phyloP scores from a whole-genome alignment of 495 filamentous ascomycete genomes.

The Penicillium goetzii region DNA sequence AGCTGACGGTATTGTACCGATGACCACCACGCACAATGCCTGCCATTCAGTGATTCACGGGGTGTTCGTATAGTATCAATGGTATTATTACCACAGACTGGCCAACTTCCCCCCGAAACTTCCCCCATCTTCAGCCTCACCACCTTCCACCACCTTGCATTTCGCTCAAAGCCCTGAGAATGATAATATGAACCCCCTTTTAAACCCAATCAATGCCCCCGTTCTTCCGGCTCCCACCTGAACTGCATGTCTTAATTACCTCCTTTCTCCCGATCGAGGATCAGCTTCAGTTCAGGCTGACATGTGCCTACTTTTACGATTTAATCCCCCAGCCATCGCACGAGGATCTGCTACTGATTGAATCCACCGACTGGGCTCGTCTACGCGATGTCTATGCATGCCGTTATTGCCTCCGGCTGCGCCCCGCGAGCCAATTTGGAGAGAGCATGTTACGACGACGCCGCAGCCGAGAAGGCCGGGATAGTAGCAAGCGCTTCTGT shows the following conservation, averaged over 20 bases:
- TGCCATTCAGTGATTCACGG: not conserved
- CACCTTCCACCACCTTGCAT: not conserved
- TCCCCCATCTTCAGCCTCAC: not conserved
- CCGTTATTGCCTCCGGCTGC: conserved; percentile 43
- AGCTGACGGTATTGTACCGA: not conserved
- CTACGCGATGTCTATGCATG: conserved; percentile 37
- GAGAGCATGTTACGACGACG: conserved; percentile 38
- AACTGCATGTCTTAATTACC: conserved; percentile 60
- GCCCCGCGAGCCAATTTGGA: conserved; percentile 32
- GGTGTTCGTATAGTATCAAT: not conserved
- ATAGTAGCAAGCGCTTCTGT: conserved; percentile 40
- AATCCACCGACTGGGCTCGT: conserved; percentile 32
- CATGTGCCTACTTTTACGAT: conserved; percentile 37
- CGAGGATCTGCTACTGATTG: conserved; percentile 33
- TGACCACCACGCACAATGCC: not conserved
- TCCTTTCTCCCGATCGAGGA: conserved; percentile 59
- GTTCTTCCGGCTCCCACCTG: conserved; percentile 56
- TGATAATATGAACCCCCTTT: not conserved
- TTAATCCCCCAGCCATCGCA: conserved; percentile 33
- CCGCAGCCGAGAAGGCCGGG: conserved; percentile 26
- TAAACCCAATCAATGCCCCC: conserved; percentile 17
- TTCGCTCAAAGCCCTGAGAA: not conserved
- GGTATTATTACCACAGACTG: not conserved
- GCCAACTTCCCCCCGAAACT: not conserved
- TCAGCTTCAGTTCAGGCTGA: conserved; percentile 57